Conservation (phyloP, 2,329 filamentous ascomycete genomes). For the Alternaria dauci region DNA sequence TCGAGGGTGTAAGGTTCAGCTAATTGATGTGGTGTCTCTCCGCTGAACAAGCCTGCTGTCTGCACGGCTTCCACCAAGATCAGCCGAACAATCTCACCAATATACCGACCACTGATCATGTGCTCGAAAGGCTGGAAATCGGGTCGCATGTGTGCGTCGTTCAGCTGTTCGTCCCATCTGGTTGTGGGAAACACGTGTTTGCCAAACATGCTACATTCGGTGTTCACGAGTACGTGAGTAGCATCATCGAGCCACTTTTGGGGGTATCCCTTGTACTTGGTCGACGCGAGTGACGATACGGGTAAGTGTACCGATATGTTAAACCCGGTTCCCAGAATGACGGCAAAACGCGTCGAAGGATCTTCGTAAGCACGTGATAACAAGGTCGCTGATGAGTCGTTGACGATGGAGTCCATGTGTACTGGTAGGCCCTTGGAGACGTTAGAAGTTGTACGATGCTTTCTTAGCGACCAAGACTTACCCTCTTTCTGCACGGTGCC, state of each 20-base stretch:
- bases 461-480: conserved; percentile 31
- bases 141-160: conserved; percentile 63
- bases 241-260: conserved; percentile 64
- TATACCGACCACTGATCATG: conserved; percentile 69
- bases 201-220: conserved; percentile 72
- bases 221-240: conserved; percentile 70
- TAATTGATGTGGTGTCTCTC: conserved; percentile 64
- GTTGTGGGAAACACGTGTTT: conserved; percentile 66
- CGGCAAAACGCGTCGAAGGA: conserved; percentile 67
- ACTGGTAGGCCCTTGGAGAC: conserved; percentile 60
- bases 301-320: conserved; percentile 71
- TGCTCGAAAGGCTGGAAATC: conserved; percentile 73
- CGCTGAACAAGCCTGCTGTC: conserved; percentile 64
- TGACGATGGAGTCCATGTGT: conserved; percentile 68
- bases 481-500: conserved; percentile 62
- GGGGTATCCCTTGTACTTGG: conserved; percentile 65
- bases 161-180: conserved; percentile 68
- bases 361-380: conserved; percentile 70
- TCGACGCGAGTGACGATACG: conserved; percentile 59
- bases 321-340: conserved; percentile 71
- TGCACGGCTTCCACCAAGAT: conserved; percentile 68
- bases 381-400: conserved; percentile 69
- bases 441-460: conserved; percentile 25
- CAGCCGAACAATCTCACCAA: conserved; percentile 69
- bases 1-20: conserved; percentile 67